Conservation (phyloP, 2,329 filamentous ascomycete genomes). For the Phialophora chinensis region DNA sequence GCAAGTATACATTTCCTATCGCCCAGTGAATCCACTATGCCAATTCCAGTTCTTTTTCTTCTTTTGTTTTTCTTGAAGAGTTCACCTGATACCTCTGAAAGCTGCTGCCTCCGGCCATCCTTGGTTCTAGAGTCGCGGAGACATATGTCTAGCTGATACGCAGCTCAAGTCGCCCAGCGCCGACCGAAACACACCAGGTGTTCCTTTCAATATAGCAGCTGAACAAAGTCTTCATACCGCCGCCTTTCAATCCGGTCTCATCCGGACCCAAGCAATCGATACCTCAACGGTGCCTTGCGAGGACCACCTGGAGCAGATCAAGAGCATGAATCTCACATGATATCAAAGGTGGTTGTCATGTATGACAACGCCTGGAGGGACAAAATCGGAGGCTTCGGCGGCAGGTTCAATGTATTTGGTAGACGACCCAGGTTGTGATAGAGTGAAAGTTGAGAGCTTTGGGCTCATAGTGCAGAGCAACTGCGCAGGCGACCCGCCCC, state of each 20-base stretch:
- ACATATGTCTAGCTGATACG: not conserved
- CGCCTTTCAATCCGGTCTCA: not conserved
- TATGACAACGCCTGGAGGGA: not conserved
- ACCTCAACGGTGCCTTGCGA: not conserved
- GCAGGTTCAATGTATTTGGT: not conserved
- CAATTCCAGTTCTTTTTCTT: not conserved
- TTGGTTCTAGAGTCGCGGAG: not conserved
- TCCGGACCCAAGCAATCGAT: not conserved
- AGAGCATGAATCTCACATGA: conserved; percentile 1
- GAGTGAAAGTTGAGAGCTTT: not conserved
- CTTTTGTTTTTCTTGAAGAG: not conserved
- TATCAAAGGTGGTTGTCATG: not conserved
- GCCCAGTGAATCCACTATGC: not conserved
- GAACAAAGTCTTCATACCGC: not conserved
- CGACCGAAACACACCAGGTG: not conserved
- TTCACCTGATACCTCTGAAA: not conserved
- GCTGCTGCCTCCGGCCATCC: not conserved
- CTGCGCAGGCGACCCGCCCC: not conserved
- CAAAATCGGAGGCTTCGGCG: not conserved
- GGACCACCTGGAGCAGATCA: not conserved
- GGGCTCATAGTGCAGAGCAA: not conserved
- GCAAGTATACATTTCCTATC: not conserved
- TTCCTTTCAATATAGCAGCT: not conserved
- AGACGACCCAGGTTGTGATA: not conserved
- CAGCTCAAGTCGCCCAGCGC: not conserved